Conservation (phyloP, 495 filamentous ascomycete genomes). For the Tuber umbilicatum region DNA sequence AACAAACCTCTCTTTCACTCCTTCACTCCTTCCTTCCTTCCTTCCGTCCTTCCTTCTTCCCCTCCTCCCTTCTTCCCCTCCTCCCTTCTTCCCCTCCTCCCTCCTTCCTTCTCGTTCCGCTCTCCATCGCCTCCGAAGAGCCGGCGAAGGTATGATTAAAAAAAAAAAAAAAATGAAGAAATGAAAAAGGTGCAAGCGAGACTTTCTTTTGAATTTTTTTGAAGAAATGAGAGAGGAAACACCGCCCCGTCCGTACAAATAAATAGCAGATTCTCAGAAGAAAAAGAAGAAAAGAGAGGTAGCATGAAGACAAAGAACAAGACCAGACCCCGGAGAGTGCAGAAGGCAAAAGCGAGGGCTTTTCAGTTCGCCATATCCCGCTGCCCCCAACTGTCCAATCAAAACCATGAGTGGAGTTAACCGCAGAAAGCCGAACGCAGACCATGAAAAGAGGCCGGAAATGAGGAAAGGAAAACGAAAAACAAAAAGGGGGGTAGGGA, state of each 20-base stretch:
- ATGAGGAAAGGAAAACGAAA: background rate
- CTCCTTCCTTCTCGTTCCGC: background rate
- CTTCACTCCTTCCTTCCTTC: background rate
- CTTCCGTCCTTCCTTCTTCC: background rate
- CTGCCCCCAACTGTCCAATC: slow-evolving; percentile 1
- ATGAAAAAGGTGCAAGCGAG: background rate
- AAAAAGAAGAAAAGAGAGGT: background rate
- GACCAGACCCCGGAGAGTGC: background rate
- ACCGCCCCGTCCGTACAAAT: too few species aligned
- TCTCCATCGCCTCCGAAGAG: background rate
- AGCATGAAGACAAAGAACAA: background rate
- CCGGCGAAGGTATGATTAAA: background rate
- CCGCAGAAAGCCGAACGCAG: background rate
- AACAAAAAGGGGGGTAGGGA: background rate
- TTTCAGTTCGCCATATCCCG: background rate
- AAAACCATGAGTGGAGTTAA: background rate
- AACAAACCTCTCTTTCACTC: background rate
- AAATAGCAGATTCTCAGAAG: too few species aligned
- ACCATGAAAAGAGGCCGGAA: background rate
- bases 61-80: background rate
- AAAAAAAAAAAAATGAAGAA: background rate
- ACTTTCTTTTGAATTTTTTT: background rate
- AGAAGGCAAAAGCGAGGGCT: background rate
- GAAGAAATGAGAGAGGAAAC: background rate
- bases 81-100: background rate